Percentiles rank a stretch among this genome's conserved stretches.
Conservation (phyloP, 257 asterid species). For the Fraxinus excelsior region DNA sequence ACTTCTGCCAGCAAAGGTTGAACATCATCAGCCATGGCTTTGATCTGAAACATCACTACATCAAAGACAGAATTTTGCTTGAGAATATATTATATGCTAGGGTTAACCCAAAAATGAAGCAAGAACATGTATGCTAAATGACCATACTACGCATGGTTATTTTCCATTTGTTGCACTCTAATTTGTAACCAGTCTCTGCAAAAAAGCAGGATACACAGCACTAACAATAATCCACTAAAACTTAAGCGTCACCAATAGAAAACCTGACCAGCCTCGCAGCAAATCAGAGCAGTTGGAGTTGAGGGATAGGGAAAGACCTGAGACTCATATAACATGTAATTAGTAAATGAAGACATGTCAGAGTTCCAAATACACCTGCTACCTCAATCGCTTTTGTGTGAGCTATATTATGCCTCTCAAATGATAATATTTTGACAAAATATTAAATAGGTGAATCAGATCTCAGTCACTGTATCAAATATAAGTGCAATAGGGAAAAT, state of each 20-base stretch:
- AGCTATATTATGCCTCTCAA: background rate
- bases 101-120: slow-evolving; percentile 14
- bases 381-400: slow-evolving; percentile 4
- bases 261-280: slow-evolving; percentile 14
- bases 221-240: slow-evolving; percentile 15
- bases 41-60: slow-evolving; percentile 86
- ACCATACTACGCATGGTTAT: slow-evolving; percentile 12
- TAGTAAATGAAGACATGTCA: background rate
- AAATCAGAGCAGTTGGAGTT: background rate
- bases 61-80: slow-evolving; percentile 58
- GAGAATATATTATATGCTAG: slow-evolving; percentile 43
- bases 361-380: background rate
- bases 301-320: background rate
- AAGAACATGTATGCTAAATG: slow-evolving; percentile 17
- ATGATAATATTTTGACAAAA: background rate
- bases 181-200: slow-evolving; percentile 19
- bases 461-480: background rate
- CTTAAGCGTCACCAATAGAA: background rate
- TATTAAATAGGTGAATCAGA: slow-evolving; percentile 3
- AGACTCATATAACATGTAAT: slow-evolving; percentile 1
- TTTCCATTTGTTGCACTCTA: background rate
- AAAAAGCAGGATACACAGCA: slow-evolving; percentile 1
- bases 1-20: slow-evolving; percentile 91
- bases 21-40: slow-evolving; percentile 89
- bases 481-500: background rate